phyloP scores from a whole-genome alignment of 768 basidiomycete genomes.

The Gymnopilus junonius region DNA sequence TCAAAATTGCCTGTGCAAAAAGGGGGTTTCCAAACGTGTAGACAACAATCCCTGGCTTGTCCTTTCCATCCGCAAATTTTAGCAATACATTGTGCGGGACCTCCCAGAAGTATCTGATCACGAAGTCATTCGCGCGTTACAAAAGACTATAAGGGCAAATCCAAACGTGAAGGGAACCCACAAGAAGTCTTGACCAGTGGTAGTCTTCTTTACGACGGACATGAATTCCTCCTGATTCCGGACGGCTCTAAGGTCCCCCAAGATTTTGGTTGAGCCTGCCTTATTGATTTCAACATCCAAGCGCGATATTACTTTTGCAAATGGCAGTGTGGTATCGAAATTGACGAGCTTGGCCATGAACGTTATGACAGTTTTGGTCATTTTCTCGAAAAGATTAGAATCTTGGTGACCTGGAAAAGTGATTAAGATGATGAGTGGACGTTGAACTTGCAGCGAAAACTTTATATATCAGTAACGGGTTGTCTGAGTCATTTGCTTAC shows the following conservation, averaged over 20 bases:
- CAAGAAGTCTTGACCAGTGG: conserved; percentile 47
- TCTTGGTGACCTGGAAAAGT: background rate
- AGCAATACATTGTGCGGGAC: conserved; percentile 42
- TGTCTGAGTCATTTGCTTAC: background rate
- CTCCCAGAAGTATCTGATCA: conserved; percentile 45
- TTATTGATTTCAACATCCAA: conserved; percentile 49
- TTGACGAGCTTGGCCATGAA: conserved; percentile 46
- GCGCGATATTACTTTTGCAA: conserved; percentile 45
- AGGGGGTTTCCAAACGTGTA: conserved; percentile 59
- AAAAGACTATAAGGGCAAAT: background rate
- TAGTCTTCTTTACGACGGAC: conserved; percentile 31
- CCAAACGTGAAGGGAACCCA: conserved; percentile 26
- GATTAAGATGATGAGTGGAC: too few relatives aligned
- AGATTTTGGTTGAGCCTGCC: conserved; percentile 30
- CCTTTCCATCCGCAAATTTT: conserved; percentile 28
- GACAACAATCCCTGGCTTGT: conserved; percentile 35
- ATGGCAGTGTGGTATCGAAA: conserved; percentile 43
- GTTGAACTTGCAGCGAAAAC: too few relatives aligned
- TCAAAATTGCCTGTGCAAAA: conserved; percentile 48
- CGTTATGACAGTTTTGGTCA: conserved; percentile 31
- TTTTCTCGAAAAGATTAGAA: conserved; percentile 2
- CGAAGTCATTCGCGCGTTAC: background rate
- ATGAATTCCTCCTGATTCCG: conserved; percentile 43
- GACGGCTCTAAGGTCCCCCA: conserved; percentile 26
- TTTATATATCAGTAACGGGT: background rate